Conservation (phyloP, 805 yeast genomes). For the Yarrowia sp. region DNA sequence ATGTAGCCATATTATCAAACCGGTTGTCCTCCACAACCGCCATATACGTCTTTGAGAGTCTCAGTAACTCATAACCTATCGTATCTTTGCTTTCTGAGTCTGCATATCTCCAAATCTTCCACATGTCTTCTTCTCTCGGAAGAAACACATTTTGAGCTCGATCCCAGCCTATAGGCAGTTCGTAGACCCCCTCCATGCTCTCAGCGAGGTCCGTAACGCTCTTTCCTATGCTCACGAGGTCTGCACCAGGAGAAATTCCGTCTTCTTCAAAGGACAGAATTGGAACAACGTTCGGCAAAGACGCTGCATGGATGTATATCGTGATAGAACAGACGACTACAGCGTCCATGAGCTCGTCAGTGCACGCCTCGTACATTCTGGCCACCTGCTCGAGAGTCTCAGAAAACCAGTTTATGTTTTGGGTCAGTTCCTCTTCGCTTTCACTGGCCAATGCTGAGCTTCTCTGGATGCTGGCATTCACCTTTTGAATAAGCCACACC, state of each 20-base stretch:
- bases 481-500: slow-evolving; percentile 6
- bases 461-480: neutral
- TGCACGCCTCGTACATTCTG: slow-evolving; percentile 1
- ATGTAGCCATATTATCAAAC: slow-evolving; percentile 1
- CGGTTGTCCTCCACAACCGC: neutral
- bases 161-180: neutral
- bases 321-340: slow-evolving; percentile 16
- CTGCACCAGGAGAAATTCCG: neutral
- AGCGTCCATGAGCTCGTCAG: slow-evolving; percentile 11
- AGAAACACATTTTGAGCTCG: neutral
- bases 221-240: slow-evolving; percentile 6
- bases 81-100: neutral
- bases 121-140: slow-evolving; percentile 19
- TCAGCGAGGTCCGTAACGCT: slow-evolving; percentile 12
- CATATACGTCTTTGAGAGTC: neutral
- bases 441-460: neutral
- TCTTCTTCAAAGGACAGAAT: neutral
- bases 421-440: slow-evolving; percentile 6
- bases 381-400: slow-evolving; percentile 26
- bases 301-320: neutral
- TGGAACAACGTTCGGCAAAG: slow-evolving; percentile 6
- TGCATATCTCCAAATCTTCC: slow-evolving; percentile 14
- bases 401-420: neutral
- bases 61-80: slow-evolving; percentile 5
- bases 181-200: neutral